Evolutionary conservation across 495 filamentous ascomycete genomes (phyloP), one percentile per base, ranked within the genome.

Genomic region (Extremus antarcticus): DNA sequence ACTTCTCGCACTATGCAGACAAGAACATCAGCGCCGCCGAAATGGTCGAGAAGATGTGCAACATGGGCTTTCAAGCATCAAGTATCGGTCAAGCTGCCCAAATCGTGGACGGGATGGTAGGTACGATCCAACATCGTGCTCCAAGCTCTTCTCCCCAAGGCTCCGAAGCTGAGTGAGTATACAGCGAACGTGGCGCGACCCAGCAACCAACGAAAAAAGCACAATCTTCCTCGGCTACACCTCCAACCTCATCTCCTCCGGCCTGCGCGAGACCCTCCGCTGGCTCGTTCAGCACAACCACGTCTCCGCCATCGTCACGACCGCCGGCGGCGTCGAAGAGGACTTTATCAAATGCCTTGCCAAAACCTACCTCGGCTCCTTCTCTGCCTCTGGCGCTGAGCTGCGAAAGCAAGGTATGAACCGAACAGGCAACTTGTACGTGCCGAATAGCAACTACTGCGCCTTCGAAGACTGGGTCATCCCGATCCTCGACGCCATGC

Each of bases 211-310:
- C 24, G 77, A 82, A 15, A 78, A 76, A 60, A 90, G 89, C 8
- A 96, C 90, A 46, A 91, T 97, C 66, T 96, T 96, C 71, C 83
- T 96, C 19, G 94, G 94, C 41, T 99, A 94, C 70, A 97, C 92
- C 23, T 92, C 86, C 19, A 97, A 99, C 67, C 74, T 99, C 52
- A 94, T 98, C 60, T 97, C 92, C 1, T 97, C 91, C 19, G 92
- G 94, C 13, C 77, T 99, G 2, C 80, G 92, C 19, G 88, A 92
- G 57, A 92, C 88, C 22, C 71, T 99, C 60, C 86, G 94, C 21
- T 97, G 88, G 69, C 79, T 97, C 0, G 91, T 94, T 13, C 78
- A 95, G 68, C 88, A 97, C 70, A 79, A 81, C 32, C 90, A 97
- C 66, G 82, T 97, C 55, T 90, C 87, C 0, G 86, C 84, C 54